phyloP scores from a whole-genome alignment of 345 rosid species.

The Citrus trifoliata region DNA sequence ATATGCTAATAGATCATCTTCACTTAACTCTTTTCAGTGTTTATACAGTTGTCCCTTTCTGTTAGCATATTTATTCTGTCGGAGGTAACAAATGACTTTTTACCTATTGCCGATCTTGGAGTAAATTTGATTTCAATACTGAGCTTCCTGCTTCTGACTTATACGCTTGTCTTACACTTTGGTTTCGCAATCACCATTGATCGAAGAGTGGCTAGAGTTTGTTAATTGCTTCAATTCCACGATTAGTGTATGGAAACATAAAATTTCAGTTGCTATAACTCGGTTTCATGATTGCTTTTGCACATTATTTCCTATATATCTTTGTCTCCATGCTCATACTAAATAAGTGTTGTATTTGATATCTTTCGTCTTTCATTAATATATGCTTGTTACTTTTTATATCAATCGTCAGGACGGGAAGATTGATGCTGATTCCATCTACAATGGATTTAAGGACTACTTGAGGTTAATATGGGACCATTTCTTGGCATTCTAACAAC shows the following conservation, averaged over 20 bases:
- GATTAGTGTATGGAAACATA: no score
- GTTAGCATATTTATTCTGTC: not conserved
- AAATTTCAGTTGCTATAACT: not conserved
- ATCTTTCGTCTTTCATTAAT: not conserved
- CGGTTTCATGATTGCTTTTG: no score
- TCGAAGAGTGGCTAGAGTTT: not conserved
- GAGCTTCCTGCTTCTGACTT: not conserved
- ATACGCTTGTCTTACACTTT: no score
- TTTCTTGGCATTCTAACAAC: constrained; percentile 17
- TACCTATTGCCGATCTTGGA: not conserved
- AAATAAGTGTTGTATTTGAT: not conserved
- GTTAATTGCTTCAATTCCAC: no score
- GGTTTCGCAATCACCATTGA: not conserved
- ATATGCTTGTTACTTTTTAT: not conserved
- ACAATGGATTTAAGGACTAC: constrained; percentile 26
- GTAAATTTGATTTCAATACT: not conserved
- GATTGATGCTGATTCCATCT: constrained; percentile 13
- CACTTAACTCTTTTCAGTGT: not conserved
- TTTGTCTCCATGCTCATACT: not conserved
- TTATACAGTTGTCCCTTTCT: not conserved
- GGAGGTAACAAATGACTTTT: not conserved
- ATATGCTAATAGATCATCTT: not conserved
- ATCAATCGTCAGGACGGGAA: constrained; percentile 21
- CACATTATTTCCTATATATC: not conserved
- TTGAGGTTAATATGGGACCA: constrained; percentile 37